These are phyloP conservation scores for Nigrospora oryzae DNA, from an alignment of 2,329 filamentous ascomycete genomes.

Conservation along the genomic window DNA sequence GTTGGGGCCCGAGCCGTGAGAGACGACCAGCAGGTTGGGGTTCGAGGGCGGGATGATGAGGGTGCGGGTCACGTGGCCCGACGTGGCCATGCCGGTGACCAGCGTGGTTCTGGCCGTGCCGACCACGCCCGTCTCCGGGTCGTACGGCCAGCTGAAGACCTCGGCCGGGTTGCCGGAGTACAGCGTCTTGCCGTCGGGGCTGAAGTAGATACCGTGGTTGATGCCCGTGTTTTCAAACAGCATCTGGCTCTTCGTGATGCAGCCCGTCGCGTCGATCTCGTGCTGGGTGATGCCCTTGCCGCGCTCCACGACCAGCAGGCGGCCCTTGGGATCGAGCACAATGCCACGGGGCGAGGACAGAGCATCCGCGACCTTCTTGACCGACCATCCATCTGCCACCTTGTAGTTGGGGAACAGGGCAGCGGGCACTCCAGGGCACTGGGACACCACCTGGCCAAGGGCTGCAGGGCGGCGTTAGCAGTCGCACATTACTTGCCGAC, in stretches of 20 bases:
- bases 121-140: slow-evolving; percentile 32
- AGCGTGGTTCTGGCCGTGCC: slow-evolving; percentile 26
- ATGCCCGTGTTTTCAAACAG: slow-evolving; percentile 11
- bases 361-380: slow-evolving; percentile 16
- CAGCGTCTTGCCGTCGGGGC: slow-evolving; percentile 23
- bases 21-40: slow-evolving; percentile 45
- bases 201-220: slow-evolving; percentile 35
- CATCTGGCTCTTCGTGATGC: slow-evolving; percentile 11
- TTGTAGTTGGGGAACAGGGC: slow-evolving; percentile 12
- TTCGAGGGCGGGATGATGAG: slow-evolving; percentile 40
- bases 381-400: slow-evolving; percentile 15
- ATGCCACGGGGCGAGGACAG: slow-evolving; percentile 15
- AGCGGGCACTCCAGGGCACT: slow-evolving; percentile 13
- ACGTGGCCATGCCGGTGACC: slow-evolving; percentile 41
- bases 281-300: slow-evolving; percentile 18
- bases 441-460: no score
- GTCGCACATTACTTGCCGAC: no score
- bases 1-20: slow-evolving; percentile 46
- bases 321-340: slow-evolving; percentile 12
- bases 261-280: slow-evolving; percentile 12
- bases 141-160: slow-evolving; percentile 48
- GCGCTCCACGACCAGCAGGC: slow-evolving; percentile 16
- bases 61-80: slow-evolving; percentile 48
- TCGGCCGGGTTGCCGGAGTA: slow-evolving; percentile 36
- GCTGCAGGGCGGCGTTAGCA: no score